A percentile compares a stretch with the other conserved stretches of the same genome.
These are phyloP conservation scores for Colletotrichum navitas DNA, from an alignment of 2,329 filamentous ascomycete species.

Conservation along the genomic window DNA sequence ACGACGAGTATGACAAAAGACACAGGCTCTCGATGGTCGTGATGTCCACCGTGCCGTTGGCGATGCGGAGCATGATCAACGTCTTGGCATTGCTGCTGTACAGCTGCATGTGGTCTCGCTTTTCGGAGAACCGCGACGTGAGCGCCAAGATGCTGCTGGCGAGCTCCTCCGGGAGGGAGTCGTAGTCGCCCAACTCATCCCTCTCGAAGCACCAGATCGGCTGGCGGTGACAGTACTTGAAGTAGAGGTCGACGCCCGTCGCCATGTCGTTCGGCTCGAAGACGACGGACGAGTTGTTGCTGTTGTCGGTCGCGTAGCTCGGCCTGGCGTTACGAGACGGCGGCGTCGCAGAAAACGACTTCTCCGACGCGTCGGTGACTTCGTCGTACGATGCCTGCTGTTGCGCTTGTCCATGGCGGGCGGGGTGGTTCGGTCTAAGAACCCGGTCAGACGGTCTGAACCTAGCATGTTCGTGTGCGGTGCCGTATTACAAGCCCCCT, in stretches of 20 bases:
- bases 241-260: constrained; percentile 54
- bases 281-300: constrained; percentile 39
- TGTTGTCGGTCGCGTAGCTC: constrained; percentile 45
- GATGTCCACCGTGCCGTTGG: constrained; percentile 63
- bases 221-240: constrained; percentile 58
- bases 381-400: constrained; percentile 48
- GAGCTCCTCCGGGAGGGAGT: constrained; percentile 55
- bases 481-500: constrained; percentile 49
- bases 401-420: constrained; percentile 45
- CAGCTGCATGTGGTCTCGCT: constrained; percentile 49
- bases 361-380: constrained; percentile 49
- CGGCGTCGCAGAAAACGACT: constrained; percentile 51
- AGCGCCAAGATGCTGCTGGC: constrained; percentile 57
- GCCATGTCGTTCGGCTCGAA: constrained; percentile 53
- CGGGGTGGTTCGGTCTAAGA: constrained; percentile 48
- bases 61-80: constrained; percentile 62
- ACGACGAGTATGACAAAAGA: constrained; percentile 62
- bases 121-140: constrained; percentile 55
- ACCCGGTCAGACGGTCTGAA: constrained; percentile 48
- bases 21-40: constrained; percentile 65
- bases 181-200: constrained; percentile 54
- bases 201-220: constrained; percentile 61
- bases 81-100: constrained; percentile 57
- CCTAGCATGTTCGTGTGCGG: constrained; percentile 29
- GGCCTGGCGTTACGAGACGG: constrained; percentile 45